phyloP scores from a whole-genome alignment of 257 asterid species.

The Capsicum chinense region DNA sequence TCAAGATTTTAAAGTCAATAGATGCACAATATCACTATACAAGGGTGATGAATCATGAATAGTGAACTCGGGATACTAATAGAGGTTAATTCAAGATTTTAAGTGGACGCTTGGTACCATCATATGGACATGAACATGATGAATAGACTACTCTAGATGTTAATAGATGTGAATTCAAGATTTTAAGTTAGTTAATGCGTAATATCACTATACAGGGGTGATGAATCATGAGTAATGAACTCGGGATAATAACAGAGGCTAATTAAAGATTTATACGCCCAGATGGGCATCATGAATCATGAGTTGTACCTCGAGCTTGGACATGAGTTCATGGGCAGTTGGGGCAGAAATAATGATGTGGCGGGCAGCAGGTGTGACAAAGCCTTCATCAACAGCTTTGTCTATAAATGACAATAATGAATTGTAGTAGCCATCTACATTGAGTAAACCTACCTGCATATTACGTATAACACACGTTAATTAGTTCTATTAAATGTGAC shows the following conservation, averaged over 20 bases:
- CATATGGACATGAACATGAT: not conserved
- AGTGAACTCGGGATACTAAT: too few relatives aligned
- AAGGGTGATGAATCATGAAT: too few relatives aligned
- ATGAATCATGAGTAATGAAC: not conserved
- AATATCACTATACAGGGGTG: not conserved
- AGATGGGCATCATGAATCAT: not conserved
- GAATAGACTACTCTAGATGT: not conserved
- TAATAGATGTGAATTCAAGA: not conserved
- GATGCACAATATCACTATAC: too few relatives aligned
- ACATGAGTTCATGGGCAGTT: conserved; percentile 89
- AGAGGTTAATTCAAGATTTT: too few relatives aligned
- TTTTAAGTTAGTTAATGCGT: not conserved
- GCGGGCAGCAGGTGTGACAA: conserved; percentile 87
- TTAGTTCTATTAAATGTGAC: not conserved
- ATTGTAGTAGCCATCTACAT: conserved; percentile 95
- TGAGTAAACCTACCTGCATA: conserved; percentile 84
- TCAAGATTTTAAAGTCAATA: too few relatives aligned
- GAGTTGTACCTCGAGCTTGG: conserved; percentile 78
- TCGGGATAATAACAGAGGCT: too few relatives aligned
- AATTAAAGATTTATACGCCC: not conserved
- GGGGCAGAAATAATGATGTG: conserved; percentile 91
- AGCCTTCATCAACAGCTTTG: conserved; percentile 97
- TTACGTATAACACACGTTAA: conserved; percentile 22
- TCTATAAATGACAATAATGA: conserved; percentile 82
- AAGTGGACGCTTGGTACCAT: not conserved